Evolutionary conservation across 2,329 filamentous ascomycete genomes (phyloP).

Genomic region (Trichoderma guizhouense): DNA sequence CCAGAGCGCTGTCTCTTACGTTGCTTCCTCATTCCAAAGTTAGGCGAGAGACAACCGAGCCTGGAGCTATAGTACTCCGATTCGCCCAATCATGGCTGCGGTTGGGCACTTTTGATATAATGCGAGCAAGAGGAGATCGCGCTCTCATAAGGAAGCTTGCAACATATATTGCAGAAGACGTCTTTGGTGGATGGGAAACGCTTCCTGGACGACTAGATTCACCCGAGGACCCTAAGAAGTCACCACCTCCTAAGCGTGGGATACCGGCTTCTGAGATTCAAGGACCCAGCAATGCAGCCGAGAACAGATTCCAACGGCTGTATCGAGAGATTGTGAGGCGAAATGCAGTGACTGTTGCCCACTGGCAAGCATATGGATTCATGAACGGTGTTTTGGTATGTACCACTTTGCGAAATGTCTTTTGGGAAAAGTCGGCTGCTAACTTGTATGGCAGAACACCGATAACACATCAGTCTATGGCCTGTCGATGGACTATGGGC

Average conservation of each 20-base stretch:
- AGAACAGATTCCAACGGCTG: slow-evolving; percentile 83
- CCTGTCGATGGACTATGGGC: slow-evolving; percentile 89
- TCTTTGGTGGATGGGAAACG: slow-evolving; percentile 83
- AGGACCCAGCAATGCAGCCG: slow-evolving; percentile 63
- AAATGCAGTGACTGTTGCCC: slow-evolving; percentile 83
- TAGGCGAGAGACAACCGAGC: slow-evolving; percentile 74
- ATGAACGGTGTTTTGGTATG: slow-evolving; percentile 84
- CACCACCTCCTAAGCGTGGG: slow-evolving; percentile 45
- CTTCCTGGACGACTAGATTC: slow-evolving; percentile 61
- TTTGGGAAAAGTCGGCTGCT: slow-evolving; percentile 15
- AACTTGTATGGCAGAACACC: slow-evolving; percentile 59
- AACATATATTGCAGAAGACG: slow-evolving; percentile 81
- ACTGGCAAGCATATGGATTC: slow-evolving; percentile 98
- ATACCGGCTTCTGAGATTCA: slow-evolving; percentile 59
- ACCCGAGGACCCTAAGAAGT: slow-evolving; percentile 46
- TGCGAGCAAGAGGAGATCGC: slow-evolving; percentile 76
- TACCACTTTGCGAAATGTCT: background rate
- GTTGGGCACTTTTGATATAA: slow-evolving; percentile 94
- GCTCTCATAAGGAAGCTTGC: slow-evolving; percentile 69
- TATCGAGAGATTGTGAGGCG: slow-evolving; percentile 83
- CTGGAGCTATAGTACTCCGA: slow-evolving; percentile 85
- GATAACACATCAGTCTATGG: slow-evolving; percentile 94
- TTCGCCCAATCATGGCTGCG: slow-evolving; percentile 91
- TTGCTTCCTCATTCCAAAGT: slow-evolving; percentile 71
- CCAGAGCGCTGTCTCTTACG: slow-evolving; percentile 79